These are phyloP conservation scores for Pleurotus giganteus DNA, from an alignment of 768 basidiomycete genomes.

Conservation along the genomic window DNA sequence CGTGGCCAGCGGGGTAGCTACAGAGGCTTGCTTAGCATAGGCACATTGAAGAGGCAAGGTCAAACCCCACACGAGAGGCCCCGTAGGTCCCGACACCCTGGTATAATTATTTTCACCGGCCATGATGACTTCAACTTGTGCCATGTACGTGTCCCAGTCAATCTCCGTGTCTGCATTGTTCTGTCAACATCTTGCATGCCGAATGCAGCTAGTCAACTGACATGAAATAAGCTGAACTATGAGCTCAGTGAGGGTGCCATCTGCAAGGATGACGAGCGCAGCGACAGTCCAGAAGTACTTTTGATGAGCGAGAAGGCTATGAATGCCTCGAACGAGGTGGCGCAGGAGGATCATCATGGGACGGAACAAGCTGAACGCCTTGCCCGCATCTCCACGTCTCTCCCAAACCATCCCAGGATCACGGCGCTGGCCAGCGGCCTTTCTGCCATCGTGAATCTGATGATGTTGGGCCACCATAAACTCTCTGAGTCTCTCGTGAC, in stretches of 20 bases:
- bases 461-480: too few species aligned
- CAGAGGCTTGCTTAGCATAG: not conserved
- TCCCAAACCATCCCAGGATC: too few species aligned
- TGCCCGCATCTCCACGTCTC: not conserved
- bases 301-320: constrained; percentile 47
- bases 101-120: constrained; percentile 84
- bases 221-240: constrained; percentile 83
- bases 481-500: too few species aligned
- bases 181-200: constrained; percentile 14
- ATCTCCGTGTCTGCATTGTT: constrained; percentile 86
- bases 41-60: not conserved
- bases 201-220: constrained; percentile 37
- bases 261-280: constrained; percentile 62
- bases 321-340: constrained; percentile 19
- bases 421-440: too few species aligned
- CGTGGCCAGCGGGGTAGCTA: constrained; percentile 95
- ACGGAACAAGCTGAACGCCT: not conserved
- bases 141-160: constrained; percentile 96
- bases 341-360: constrained; percentile 2
- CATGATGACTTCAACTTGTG: constrained; percentile 76
- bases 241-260: constrained; percentile 75
- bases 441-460: too few species aligned
- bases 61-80: constrained; percentile 77
- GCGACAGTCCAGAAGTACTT: constrained; percentile 69
- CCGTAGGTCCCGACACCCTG: constrained; percentile 83